Percentiles rank a stretch among this genome's conserved stretches.
Evolutionary conservation across 2,329 filamentous ascomycete species (phyloP).

Genomic region (Penicillium digitatum): DNA sequence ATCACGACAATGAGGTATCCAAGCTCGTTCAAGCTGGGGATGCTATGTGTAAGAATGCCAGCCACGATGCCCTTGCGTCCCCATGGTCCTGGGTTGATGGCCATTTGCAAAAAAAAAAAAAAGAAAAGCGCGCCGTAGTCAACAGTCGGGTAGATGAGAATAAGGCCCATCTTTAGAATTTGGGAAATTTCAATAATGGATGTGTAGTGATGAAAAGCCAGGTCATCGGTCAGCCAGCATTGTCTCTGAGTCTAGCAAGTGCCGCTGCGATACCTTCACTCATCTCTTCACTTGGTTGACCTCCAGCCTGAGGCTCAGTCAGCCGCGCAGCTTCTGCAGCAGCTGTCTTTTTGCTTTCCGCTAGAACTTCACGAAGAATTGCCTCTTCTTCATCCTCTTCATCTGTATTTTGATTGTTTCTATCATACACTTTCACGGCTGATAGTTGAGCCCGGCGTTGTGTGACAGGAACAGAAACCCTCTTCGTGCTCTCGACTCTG

Average conservation of each 20-base stretch:
- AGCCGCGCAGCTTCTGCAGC: slow-evolving; percentile 5
- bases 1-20: not conserved
- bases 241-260: slow-evolving; percentile 51
- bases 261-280: slow-evolving; percentile 58
- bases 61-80: no score
- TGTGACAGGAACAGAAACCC: slow-evolving; percentile 39
- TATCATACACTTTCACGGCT: slow-evolving; percentile 7
- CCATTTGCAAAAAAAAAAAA: not conserved
- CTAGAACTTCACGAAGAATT: slow-evolving; percentile 36
- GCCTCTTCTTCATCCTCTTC: slow-evolving; percentile 47
- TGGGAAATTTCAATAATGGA: not conserved
- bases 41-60: not conserved
- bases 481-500: slow-evolving; percentile 67
- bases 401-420: slow-evolving; percentile 1
- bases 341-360: slow-evolving; percentile 22
- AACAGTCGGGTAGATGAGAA: not conserved
- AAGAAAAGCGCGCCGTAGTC: no score
- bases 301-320: not conserved
- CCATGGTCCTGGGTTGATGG: not conserved
- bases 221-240: slow-evolving; percentile 19
- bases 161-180: not conserved
- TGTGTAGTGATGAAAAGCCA: not conserved
- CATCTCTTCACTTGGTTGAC: slow-evolving; percentile 34
- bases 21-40: not conserved
- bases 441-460: slow-evolving; percentile 23